Percentiles rank a stretch among this genome's conserved stretches.
Evolutionary conservation across 768 basidiomycete species (phyloP).

Genomic region (Tephrocybe sp.): DNA sequence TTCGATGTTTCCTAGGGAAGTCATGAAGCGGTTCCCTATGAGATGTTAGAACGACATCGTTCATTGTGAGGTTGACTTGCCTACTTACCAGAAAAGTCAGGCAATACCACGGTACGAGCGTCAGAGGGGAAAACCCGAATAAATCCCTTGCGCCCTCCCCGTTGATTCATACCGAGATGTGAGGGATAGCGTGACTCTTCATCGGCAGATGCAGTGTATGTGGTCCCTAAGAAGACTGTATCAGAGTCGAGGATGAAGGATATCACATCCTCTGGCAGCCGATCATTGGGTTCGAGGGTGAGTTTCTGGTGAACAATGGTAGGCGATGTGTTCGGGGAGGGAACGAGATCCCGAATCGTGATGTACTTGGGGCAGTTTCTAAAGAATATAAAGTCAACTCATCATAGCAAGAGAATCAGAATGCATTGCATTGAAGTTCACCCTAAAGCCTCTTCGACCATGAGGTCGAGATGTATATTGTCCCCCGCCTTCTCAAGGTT

Average conservation of each 20-base stretch:
- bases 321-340: slow-evolving; percentile 35
- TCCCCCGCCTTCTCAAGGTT: slow-evolving; percentile 28
- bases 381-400: not conserved
- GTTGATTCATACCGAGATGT: slow-evolving; percentile 63
- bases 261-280: slow-evolving; percentile 51
- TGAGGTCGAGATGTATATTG: slow-evolving; percentile 36
- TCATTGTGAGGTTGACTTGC: no score
- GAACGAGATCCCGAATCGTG: slow-evolving; percentile 51
- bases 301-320: slow-evolving; percentile 33
- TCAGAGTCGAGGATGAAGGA: slow-evolving; percentile 49
- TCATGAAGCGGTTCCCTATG: slow-evolving; percentile 62
- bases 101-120: slow-evolving; percentile 53
- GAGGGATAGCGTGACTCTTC: slow-evolving; percentile 48
- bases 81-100: slow-evolving; percentile 60
- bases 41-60: no score
- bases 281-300: slow-evolving; percentile 32
- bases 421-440: slow-evolving; percentile 23
- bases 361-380: slow-evolving; percentile 77
- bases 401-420: not conserved
- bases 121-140: slow-evolving; percentile 57
- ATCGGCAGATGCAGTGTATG: slow-evolving; percentile 38
- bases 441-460: slow-evolving; percentile 61
- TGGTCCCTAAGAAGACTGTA: slow-evolving; percentile 55
- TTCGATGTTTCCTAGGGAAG: slow-evolving; percentile 62
- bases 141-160: slow-evolving; percentile 64